Evolutionary conservation across 169 alveolate species (phyloP).

Genomic region (Plasmodium relictum): DNA sequence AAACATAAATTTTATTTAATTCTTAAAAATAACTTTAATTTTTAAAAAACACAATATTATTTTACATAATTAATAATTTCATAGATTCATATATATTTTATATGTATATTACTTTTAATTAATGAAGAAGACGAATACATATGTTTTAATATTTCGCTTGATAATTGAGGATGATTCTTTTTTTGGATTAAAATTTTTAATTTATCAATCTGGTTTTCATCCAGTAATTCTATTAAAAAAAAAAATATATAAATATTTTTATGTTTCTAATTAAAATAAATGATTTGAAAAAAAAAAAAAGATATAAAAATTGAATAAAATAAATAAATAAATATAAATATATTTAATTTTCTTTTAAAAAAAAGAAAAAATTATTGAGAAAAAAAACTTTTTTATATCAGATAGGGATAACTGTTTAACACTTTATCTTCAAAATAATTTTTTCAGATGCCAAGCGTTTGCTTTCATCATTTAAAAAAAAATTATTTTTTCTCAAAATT

Average conservation of each 20-base stretch:
- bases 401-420: slow-evolving; percentile 78
- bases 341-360: not conserved
- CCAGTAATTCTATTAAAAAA: slow-evolving; percentile 25
- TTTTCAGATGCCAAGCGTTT: slow-evolving; percentile 78
- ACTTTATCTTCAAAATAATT: slow-evolving; percentile 63
- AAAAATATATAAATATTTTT: not conserved
- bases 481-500: not conserved
- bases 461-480: slow-evolving; percentile 58
- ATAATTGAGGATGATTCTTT: slow-evolving; percentile 37
- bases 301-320: not conserved
- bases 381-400: slow-evolving; percentile 33
- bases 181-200: slow-evolving; percentile 12
- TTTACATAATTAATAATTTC: not conserved
- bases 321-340: not conserved
- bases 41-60: not conserved
- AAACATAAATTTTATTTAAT: too few relatives aligned
- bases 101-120: slow-evolving; percentile 11
- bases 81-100: not conserved
- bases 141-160: slow-evolving; percentile 46
- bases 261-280: not conserved
- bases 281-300: not conserved
- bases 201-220: slow-evolving; percentile 26
- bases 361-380: not conserved
- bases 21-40: too few relatives aligned
- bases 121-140: slow-evolving; percentile 37